Evolutionary conservation across 108 stramenopile genomes (phyloP).

Genomic region (Nitzschia sp.): DNA sequence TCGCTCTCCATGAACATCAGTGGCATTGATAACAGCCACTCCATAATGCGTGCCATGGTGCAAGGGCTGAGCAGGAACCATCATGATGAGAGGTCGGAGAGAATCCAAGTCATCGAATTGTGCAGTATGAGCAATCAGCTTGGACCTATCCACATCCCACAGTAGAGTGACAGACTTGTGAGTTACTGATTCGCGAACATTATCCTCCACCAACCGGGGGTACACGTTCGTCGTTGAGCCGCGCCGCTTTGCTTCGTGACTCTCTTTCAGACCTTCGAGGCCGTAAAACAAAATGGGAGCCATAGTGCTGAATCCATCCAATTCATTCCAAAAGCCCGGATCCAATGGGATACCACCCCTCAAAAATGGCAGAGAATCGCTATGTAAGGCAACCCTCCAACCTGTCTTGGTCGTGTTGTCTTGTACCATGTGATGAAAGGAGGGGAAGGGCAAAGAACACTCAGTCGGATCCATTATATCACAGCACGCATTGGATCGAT

Average conservation of each 20-base stretch:
- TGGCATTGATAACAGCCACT: constrained; percentile 55
- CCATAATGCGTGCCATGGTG: constrained; percentile 65
- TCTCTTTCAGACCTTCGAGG: constrained; percentile 60
- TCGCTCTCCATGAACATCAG: constrained; percentile 35
- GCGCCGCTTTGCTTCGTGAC: constrained; percentile 15
- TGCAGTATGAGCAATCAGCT: constrained; percentile 63
- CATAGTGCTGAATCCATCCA: constrained; percentile 82
- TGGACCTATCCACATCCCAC: constrained; percentile 43
- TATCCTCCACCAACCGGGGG: constrained; percentile 32
- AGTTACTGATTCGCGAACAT: constrained; percentile 47
- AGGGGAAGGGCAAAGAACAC: constrained; percentile 76
- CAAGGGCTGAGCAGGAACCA: constrained; percentile 65
- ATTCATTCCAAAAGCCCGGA: constrained; percentile 55
- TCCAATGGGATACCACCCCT: constrained; percentile 37
- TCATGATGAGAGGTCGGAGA: constrained; percentile 46
- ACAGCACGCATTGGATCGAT: constrained; percentile 22
- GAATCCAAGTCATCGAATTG: constrained; percentile 72
- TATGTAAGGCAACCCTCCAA: constrained; percentile 44
- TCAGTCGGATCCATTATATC: constrained; percentile 68
- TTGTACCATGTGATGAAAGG: constrained; percentile 52
- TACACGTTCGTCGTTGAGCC: not conserved
- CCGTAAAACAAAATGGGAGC: constrained; percentile 74
- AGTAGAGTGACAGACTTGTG: constrained; percentile 59
- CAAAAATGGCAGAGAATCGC: constrained; percentile 29
- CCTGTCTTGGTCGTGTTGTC: constrained; percentile 51